Evolutionary conservation across 1,139 yeast species (phyloP).

Genomic region (Magnusiomyces tetraspermus): DNA sequence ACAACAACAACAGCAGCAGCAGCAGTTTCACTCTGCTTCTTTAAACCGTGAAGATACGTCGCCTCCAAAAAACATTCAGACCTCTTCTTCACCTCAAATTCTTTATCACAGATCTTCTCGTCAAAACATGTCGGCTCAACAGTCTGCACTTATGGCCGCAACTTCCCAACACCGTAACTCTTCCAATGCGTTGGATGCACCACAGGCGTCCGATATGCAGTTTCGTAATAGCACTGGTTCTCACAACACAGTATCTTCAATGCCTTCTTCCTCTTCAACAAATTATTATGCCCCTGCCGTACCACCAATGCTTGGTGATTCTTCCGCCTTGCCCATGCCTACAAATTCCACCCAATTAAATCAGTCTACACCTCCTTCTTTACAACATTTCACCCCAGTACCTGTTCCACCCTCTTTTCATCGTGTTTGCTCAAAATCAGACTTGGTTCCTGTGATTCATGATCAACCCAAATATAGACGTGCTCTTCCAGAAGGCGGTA

Average conservation of each 20-base stretch:
- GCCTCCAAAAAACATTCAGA: neutral
- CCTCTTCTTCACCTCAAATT: neutral
- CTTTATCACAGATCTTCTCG: slow-evolving; percentile 5
- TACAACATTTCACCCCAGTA: neutral
- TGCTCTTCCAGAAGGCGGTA: slow-evolving; percentile 67
- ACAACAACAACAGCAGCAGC: slow-evolving; percentile 11
- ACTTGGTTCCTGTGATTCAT: slow-evolving; percentile 55
- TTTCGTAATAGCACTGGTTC: neutral
- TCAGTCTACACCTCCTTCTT: neutral
- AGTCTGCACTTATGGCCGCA: slow-evolving; percentile 5
- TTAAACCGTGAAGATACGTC: neutral
- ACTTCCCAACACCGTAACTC: slow-evolving; percentile 3
- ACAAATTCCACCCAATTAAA: neutral
- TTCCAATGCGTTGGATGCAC: neutral
- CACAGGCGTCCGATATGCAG: neutral
- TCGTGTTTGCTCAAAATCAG: slow-evolving; percentile 39
- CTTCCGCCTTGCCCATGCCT: slow-evolving; percentile 4
- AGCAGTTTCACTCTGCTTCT: neutral
- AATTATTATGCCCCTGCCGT: neutral
- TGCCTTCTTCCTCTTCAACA: neutral
- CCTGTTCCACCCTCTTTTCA: slow-evolving; percentile 38
- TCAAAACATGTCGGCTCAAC: slow-evolving; percentile 11
- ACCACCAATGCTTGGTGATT: neutral
- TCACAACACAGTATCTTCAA: neutral
- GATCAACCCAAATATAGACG: slow-evolving; percentile 69